A percentile compares a stretch with the other conserved stretches of the same genome.
phyloP scores from a whole-genome alignment of 202 grass and related monocot species.

The Digitaria exilis region DNA sequence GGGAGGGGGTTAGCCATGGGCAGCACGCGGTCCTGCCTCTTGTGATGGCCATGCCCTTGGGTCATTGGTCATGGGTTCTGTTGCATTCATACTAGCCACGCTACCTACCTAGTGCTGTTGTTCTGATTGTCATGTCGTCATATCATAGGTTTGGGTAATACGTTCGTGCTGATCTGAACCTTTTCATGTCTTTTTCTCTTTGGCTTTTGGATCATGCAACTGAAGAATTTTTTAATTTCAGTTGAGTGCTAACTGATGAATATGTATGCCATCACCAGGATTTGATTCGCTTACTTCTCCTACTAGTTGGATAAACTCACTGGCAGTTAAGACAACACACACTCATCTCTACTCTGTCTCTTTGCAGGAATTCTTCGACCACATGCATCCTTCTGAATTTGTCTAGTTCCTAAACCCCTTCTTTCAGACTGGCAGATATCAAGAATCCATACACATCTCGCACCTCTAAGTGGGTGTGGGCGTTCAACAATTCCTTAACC shows the following conservation, averaged over 20 bases:
- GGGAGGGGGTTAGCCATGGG: too few species aligned
- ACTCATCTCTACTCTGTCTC: not conserved
- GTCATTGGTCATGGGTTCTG: not conserved
- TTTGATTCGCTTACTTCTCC: not conserved
- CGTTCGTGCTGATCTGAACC: not conserved
- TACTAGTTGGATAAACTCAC: not conserved
- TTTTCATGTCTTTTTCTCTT: not conserved
- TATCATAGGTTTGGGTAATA: not conserved
- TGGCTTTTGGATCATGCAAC: not conserved
- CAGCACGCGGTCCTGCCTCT: too few species aligned
- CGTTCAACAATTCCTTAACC: conserved; percentile 40
- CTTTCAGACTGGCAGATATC: conserved; percentile 93
- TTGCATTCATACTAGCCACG: not conserved
- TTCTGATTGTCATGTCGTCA: not conserved
- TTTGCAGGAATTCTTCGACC: conserved; percentile 58
- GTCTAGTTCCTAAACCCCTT: conserved; percentile 61
- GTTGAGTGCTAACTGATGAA: not conserved
- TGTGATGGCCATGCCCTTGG: too few species aligned
- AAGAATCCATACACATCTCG: conserved; percentile 58
- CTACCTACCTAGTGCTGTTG: not conserved
- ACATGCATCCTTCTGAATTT: conserved; percentile 41
- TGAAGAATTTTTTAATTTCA: conserved; percentile 3
- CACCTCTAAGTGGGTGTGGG: conserved; percentile 92
- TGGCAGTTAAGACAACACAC: not conserved
- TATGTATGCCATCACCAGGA: not conserved